Conservation (phyloP, 2,329 filamentous ascomycete genomes). For the Helicocarpus griseus region DNA sequence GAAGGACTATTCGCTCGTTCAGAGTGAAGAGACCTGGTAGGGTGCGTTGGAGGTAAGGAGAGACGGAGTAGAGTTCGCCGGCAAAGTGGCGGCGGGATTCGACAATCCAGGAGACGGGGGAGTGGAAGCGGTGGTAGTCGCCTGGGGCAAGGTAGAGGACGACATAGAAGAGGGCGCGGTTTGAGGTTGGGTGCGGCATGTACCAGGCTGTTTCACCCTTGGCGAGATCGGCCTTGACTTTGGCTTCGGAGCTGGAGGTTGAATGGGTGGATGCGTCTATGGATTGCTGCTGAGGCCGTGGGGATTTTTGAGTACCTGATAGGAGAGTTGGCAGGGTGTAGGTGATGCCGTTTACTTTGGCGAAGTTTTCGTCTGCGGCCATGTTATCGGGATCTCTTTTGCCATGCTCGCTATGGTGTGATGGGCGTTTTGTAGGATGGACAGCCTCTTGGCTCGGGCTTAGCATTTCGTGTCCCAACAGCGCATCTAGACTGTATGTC, state of each 20-base stretch:
- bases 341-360: constrained; percentile 84
- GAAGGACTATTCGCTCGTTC: constrained; percentile 87
- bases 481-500: constrained; percentile 90
- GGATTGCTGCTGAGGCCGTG: constrained; percentile 42
- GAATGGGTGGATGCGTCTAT: constrained; percentile 65
- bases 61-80: constrained; percentile 89
- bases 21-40: constrained; percentile 91
- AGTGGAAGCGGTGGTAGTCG: constrained; percentile 98
- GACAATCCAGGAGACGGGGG: constrained; percentile 88
- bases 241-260: constrained; percentile 63
- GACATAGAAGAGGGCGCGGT: constrained; percentile 72
- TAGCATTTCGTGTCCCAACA: constrained; percentile 59
- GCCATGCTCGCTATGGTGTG: constrained; percentile 24
- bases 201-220: constrained; percentile 61
- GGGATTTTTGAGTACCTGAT: constrained; percentile 51
- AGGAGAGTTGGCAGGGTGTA: constrained; percentile 86
- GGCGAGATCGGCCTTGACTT: constrained; percentile 76
- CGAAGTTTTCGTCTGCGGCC: constrained; percentile 82
- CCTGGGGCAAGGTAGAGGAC: constrained; percentile 95
- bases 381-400: constrained; percentile 53
- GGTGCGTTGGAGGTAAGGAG: constrained; percentile 85
- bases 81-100: constrained; percentile 94
- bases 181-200: constrained; percentile 51
- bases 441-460: constrained; percentile 28
- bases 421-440: constrained; percentile 26